phyloP scores from a whole-genome alignment of 441 rosid genomes.

The Biscutella laevigata region DNA sequence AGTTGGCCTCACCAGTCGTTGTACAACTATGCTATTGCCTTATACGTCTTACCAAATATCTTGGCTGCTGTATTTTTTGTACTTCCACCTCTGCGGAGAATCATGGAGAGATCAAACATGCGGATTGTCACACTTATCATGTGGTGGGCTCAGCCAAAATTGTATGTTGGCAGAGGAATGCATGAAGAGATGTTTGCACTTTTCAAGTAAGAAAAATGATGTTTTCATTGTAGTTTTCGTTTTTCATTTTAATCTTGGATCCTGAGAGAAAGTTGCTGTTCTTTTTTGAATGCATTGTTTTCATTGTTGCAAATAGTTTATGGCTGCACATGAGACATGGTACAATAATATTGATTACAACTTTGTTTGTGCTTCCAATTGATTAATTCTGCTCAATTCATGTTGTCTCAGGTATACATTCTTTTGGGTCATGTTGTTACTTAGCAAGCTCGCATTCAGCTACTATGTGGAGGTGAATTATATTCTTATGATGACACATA shows the following conservation, averaged over 20 bases:
- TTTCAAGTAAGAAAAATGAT: slow-evolving; percentile 57
- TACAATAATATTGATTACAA: not conserved
- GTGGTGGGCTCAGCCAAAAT: slow-evolving; percentile 99
- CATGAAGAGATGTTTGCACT: slow-evolving; percentile 96
- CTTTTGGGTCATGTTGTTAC: slow-evolving; percentile 74
- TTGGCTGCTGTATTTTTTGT: slow-evolving; percentile 43
- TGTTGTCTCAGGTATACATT: slow-evolving; percentile 63
- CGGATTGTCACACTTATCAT: slow-evolving; percentile 59
- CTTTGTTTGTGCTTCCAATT: slow-evolving; percentile 10
- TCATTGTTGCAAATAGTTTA: not conserved
- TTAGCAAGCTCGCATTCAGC: slow-evolving; percentile 66
- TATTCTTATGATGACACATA: slow-evolving; percentile 8
- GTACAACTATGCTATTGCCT: slow-evolving; percentile 68
- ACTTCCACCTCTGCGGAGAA: slow-evolving; percentile 54
- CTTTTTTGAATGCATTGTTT: not conserved
- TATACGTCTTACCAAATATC: slow-evolving; percentile 75
- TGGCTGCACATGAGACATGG: not conserved
- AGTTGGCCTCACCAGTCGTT: slow-evolving; percentile 62
- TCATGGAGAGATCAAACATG: slow-evolving; percentile 84
- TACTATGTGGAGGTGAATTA: slow-evolving; percentile 77
- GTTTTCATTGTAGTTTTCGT: slow-evolving; percentile 28
- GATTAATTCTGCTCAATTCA: slow-evolving; percentile 10
- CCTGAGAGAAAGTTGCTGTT: not conserved
- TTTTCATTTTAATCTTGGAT: not conserved
- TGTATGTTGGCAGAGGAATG: slow-evolving; percentile 96